Base-by-base conservation (phyloP, 1,284 basidiomycete genomes). In the Cutaneotrichosporon daszewskae region DNA sequence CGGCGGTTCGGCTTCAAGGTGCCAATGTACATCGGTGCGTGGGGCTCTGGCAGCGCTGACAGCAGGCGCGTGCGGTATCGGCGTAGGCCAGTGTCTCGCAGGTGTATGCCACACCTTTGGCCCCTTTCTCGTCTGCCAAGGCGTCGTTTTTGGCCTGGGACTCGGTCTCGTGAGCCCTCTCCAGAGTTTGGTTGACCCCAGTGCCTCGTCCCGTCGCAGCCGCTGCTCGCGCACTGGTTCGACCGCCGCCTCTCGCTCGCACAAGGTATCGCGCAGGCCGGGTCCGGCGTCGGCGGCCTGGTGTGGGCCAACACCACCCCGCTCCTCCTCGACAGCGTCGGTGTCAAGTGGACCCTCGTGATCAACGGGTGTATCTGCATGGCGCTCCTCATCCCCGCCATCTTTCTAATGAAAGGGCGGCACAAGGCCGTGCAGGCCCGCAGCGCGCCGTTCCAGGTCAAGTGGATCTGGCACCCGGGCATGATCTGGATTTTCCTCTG, bases 171-270 rank as follows among this genome's bases (percentile, higher is more conserved):
- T 59, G 31, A 40, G 53, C n/a, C n/a, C n/a, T n/a, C n/a, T 49
- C 13, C 17, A n/a, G 3, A 18, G 9, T 24, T 20, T 5, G 14
- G 22, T 24, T 51, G 7, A 41, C 24, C 19, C 7, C 45, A 63
- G 54, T 55, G 55, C 11, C 56, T 66, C 26, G 54, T 70, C n/a
- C 65, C 68, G 10, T 54, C 58, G 17, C 56, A 63, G 29, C 69
- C 68, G 4, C 45, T 71, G n/a, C 49, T 64, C 9, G 60, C 66
- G 2, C 68, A 71, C 41, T 72, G 69, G 69, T 72, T 72, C 40
- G 51, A 60, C 41, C 55, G 52, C 31, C 55, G 60, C 16, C 55
- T 70, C 5, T 55, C 66, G 17, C 44, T 71, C 18, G 67, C 69
- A 2, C 57, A 60, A 33, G 68, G 65, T 20, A 49, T 68, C 24